A percentile compares a stretch with the other conserved stretches of the same genome.
phyloP scores from a whole-genome alignment of 2,329 filamentous ascomycete species.

The Fusarium torreyae region DNA sequence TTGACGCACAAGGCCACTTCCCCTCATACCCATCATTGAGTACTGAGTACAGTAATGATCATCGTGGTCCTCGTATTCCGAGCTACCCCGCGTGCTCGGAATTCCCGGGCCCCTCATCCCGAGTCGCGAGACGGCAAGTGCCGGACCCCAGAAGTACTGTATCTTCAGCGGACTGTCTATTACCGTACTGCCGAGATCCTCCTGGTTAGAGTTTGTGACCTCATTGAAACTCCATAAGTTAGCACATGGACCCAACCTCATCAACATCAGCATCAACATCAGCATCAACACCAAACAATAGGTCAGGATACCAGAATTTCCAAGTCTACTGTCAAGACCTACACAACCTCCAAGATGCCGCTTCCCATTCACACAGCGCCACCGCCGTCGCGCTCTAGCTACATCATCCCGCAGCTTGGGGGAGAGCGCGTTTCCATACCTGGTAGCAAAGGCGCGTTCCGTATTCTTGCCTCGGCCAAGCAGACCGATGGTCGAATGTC shows the following conservation, averaged over 20 bases:
- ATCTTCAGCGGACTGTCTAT: neutral
- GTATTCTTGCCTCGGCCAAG: conserved; percentile 66
- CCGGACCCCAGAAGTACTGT: neutral
- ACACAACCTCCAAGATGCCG: conserved; percentile 46
- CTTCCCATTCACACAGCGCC: conserved; percentile 55
- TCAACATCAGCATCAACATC: neutral
- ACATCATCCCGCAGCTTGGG: conserved; percentile 64
- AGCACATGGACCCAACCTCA: neutral
- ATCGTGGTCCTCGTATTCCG: neutral
- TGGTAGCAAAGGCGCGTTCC: conserved; percentile 66
- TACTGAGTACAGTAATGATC: conserved; percentile 3
- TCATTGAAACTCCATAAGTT: neutral
- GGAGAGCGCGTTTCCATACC: conserved; percentile 68
- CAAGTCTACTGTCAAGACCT: neutral
- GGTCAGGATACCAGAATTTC: no score
- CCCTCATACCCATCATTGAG: neutral
- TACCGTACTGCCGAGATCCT: neutral
- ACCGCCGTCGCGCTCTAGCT: conserved; percentile 57
- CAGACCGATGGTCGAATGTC: conserved; percentile 67
- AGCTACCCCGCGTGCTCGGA: conserved; percentile 10
- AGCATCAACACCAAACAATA: no score
- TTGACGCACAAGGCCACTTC: neutral
- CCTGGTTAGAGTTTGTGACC: neutral
- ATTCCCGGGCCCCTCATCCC: conserved; percentile 7
- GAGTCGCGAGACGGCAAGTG: neutral